Conservation (phyloP, 1,284 basidiomycete genomes). For the Neotropicomus parvogracilis region DNA sequence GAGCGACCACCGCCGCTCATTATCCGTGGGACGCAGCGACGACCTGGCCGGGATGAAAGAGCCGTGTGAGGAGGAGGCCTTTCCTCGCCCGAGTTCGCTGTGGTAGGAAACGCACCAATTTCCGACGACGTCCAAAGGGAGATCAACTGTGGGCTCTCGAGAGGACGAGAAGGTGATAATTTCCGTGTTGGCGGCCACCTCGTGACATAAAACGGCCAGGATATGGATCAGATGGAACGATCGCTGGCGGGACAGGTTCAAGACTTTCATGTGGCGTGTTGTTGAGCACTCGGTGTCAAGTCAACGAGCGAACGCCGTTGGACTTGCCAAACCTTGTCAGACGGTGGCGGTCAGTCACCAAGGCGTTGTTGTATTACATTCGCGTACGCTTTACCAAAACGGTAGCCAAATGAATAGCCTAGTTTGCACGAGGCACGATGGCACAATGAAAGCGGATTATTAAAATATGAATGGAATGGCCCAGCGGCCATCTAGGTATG, state of each 20-base stretch:
- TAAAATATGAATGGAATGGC: constrained; percentile 23
- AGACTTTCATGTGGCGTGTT: constrained; percentile 23
- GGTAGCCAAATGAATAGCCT: constrained; percentile 13
- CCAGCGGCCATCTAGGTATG: constrained; percentile 22
- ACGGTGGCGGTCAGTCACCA: neutral
- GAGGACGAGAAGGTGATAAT: constrained; percentile 54
- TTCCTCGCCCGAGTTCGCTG: constrained; percentile 25
- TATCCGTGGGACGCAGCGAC: constrained; percentile 24
- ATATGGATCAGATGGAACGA: constrained; percentile 18
- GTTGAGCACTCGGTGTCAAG: constrained; percentile 17
- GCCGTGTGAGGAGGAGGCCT: constrained; percentile 12
- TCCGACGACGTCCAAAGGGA: constrained; percentile 31
- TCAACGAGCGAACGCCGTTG: constrained; percentile 18
- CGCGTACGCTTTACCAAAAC: constrained; percentile 8
- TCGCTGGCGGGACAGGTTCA: constrained; percentile 8
- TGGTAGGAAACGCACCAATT: constrained; percentile 38
- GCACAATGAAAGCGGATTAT: constrained; percentile 14
- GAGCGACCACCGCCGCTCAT: constrained; percentile 37
- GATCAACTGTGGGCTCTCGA: constrained; percentile 19
- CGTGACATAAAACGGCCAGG: constrained; percentile 27
- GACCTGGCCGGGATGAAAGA: constrained; percentile 28
- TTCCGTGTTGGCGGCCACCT: constrained; percentile 55
- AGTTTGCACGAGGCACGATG: constrained; percentile 19
- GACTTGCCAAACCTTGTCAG: constrained; percentile 7
- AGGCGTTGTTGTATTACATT: constrained; percentile 3